Evolutionary conservation across 192 early-diverging fungal species (phyloP), one percentile per base, ranked within the genome.

Genomic region (Paraglomus occultum): DNA sequence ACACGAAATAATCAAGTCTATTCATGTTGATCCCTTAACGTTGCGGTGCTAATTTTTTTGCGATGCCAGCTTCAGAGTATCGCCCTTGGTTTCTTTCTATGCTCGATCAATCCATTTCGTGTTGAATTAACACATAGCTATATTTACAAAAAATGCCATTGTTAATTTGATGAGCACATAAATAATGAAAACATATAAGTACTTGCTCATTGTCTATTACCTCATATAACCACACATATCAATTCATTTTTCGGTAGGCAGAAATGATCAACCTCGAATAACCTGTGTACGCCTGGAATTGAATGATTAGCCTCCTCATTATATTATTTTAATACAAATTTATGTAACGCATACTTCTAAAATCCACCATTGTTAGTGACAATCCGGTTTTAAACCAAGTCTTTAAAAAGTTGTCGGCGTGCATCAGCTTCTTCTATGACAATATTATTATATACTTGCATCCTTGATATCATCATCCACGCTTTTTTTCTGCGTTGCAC

Each of bases 111-210:
- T 51, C 49, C 49, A 49, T 66, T 51, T 51, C 64, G 64, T 49
- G 64, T 67, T 42, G 65, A 67, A 67, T 67, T 54, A 67, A 67
- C 40, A n/a, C 65, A 44, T 67, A 67, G 46, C 65, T 67, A 67
- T 67, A 67, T 67, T 67, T 44, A 44, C 50, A 67, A 52, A 67
- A 38, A 67, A 54, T 67, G 51, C 40, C 43, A 54, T 67, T 54
- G n/a, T 54, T 54, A 44, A 54, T 67, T 67, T 51, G 49, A 66
- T 66, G 31, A 51, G 64, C 47, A 51, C 64, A 60, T 43, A 59
- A 60, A 62, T 62, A 62, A 44, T 39, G 42, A 17, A 62, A 55
- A 45, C 42, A 20, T 51, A 50, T 2, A 67, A 55, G 18, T 67
- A 54, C 65, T 54, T 54, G 46, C 65, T 55, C 39, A 22, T 68